These are phyloP conservation scores for Eimeria praecox DNA, from an alignment of 169 alveolate genomes.

Conservation along the genomic window DNA sequence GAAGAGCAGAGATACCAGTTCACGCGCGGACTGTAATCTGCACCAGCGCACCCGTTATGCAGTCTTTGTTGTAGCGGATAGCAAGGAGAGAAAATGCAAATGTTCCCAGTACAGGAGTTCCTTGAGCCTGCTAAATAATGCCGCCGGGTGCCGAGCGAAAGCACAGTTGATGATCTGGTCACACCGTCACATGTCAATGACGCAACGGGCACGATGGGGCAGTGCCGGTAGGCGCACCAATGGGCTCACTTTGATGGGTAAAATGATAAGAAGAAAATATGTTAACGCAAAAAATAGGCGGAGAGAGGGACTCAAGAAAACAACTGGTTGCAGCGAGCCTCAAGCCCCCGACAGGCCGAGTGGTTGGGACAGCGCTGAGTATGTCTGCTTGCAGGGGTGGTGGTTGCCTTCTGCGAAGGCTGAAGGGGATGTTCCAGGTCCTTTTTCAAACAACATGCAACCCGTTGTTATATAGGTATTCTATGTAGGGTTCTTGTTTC, in stretches of 20 bases:
- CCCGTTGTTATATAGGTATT: background rate
- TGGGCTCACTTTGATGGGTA: background rate
- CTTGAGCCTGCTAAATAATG: background rate
- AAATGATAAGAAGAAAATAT: background rate
- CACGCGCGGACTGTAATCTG: background rate
- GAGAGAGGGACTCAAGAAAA: too few species aligned
- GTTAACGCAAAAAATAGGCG: background rate
- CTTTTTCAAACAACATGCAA: background rate
- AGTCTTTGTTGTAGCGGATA: background rate
- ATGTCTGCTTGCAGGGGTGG: constrained; percentile 23
- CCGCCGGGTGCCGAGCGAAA: background rate
- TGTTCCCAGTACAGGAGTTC: background rate
- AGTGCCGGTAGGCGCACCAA: background rate
- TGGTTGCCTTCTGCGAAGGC: background rate
- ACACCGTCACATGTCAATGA: constrained; percentile 15
- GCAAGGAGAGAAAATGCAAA: background rate
- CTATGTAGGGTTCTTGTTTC: background rate
- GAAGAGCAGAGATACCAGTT: background rate
- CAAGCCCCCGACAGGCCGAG: constrained; percentile 15
- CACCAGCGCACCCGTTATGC: background rate
- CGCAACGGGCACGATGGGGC: background rate
- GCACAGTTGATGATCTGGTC: background rate
- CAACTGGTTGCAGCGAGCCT: background rate
- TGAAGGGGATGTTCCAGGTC: background rate
- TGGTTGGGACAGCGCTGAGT: constrained; percentile 32